Evolutionary conservation across 768 basidiomycete genomes (phyloP), one percentile per base, ranked within the genome.

Genomic region (Panaeolus papilionaceus): DNA sequence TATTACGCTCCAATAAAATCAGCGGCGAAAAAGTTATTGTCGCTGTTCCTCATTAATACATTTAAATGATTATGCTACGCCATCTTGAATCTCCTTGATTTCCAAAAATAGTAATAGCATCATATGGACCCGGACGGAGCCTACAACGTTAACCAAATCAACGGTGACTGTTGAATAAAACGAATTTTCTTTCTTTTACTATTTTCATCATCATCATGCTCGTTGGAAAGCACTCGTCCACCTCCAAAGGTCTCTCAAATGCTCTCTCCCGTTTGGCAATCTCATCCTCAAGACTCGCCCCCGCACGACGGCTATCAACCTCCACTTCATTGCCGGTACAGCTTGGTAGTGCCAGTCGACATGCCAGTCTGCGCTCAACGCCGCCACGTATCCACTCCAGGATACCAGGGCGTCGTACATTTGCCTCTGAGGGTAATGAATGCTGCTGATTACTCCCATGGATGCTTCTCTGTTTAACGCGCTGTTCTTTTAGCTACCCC

Each of bases 1-100:
- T 87, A 44, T 67, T 87, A 49, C 79, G 84, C 62, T 78, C 81
- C 39, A 85, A 85, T 68, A 79, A 82, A 72, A 73, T 86, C 51
- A 85, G 82, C 44, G 85, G 85, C 26, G 83, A 86, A 74, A 88
- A 86, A 66, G 77, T 85, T 1, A 73, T 86, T 1, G 78, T 86
- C 4, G 69, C 71, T 62, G 58, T 74, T 3, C 26, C 58, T 51
- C 49, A 58, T 14, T 73, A 23, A 23, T 23, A 23, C 23, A 23
- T 23, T 23, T 23, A 23, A 23, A 23, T 23, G 23, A 23, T n/a
- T n/a, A n/a, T n/a, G n/a, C n/a, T 20, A 49, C 47, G 47, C 3
- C 28, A 33, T 58, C 28, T n/a, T 3, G 11, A 7, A 20, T 33
- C 2, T 33, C 28, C 28, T 58, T 58, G 54, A 58, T 58, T 58